A percentile compares a stretch with the other conserved stretches of the same genome.
Conservation (phyloP, 768 basidiomycete genomes). For the Xerocomellus dryophilus region DNA sequence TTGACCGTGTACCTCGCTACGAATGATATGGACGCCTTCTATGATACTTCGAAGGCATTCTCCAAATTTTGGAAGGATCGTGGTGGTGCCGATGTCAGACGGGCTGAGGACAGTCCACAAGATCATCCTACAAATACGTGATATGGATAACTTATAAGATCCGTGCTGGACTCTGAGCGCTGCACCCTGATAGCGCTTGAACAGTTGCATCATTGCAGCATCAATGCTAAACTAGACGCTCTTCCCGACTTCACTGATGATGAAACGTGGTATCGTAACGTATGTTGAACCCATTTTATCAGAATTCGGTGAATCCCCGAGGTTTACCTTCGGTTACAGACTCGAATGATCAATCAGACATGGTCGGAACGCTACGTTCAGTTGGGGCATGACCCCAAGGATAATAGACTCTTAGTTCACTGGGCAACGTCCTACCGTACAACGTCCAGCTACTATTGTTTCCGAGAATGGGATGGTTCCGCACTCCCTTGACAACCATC, state of each 20-base stretch:
- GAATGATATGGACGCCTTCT: conserved; percentile 19
- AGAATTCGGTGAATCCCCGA: background rate
- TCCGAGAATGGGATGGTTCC: background rate
- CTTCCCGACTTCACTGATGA: conserved; percentile 35
- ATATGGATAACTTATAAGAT: background rate
- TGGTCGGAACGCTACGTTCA: conserved; percentile 30
- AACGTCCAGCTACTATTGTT: background rate
- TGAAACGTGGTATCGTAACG: conserved; percentile 35
- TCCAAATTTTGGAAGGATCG: conserved; percentile 31
- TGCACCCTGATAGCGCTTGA: conserved; percentile 30
- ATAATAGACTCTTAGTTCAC: background rate
- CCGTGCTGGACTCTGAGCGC: background rate
- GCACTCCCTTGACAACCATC: background rate
- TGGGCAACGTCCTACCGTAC: background rate
- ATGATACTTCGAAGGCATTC: conserved; percentile 41
- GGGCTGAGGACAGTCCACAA: conserved; percentile 27
- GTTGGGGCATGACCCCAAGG: conserved; percentile 11
- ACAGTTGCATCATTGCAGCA: no score
- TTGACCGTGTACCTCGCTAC: conserved; percentile 6
- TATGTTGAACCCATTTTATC: conserved; percentile 10
- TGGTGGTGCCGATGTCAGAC: conserved; percentile 22
- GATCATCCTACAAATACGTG: conserved; percentile 41
- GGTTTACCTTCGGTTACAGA: conserved; percentile 4
- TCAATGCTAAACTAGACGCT: conserved; percentile 24
- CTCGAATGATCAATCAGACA: conserved; percentile 17